Evolutionary conservation across 495 filamentous ascomycete genomes (phyloP).

Genomic region (Neurospora sp.): DNA sequence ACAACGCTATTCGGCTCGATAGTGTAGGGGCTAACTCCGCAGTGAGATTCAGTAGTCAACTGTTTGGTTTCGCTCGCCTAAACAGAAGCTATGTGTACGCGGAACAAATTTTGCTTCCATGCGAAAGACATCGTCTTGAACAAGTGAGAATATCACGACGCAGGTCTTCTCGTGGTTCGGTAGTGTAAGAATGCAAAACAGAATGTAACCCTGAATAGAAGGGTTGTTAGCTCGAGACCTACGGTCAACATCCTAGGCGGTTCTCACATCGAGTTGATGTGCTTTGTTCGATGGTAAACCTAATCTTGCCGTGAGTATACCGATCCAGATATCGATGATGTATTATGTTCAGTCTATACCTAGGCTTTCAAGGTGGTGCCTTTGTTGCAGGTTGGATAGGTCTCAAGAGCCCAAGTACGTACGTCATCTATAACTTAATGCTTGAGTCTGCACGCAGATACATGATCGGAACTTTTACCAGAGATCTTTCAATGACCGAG

Average conservation of each 20-base stretch:
- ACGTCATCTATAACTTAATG: neutral
- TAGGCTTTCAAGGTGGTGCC: neutral
- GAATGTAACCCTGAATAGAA: neutral
- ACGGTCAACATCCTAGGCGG: neutral
- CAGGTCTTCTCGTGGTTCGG: neutral
- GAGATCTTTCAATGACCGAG: neutral
- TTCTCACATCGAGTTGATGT: neutral
- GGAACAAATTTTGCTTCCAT: neutral
- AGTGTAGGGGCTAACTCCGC: neutral
- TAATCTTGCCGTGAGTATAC: neutral
- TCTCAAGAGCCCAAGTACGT: neutral
- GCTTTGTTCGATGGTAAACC: neutral
- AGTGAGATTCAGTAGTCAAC: neutral
- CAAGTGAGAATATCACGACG: neutral
- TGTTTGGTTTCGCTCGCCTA: neutral
- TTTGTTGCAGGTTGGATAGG: neutral
- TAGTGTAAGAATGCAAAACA: neutral
- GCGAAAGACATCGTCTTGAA: neutral
- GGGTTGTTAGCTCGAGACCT: neutral
- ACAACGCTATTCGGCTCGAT: neutral
- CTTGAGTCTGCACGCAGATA: neutral
- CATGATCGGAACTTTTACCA: neutral
- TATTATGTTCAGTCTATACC: neutral
- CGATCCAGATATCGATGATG: neutral
- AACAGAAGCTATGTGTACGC: neutral